These are phyloP conservation scores for Eucalyptus marginata DNA, from an alignment of 345 rosid species.

Conservation along the genomic window DNA sequence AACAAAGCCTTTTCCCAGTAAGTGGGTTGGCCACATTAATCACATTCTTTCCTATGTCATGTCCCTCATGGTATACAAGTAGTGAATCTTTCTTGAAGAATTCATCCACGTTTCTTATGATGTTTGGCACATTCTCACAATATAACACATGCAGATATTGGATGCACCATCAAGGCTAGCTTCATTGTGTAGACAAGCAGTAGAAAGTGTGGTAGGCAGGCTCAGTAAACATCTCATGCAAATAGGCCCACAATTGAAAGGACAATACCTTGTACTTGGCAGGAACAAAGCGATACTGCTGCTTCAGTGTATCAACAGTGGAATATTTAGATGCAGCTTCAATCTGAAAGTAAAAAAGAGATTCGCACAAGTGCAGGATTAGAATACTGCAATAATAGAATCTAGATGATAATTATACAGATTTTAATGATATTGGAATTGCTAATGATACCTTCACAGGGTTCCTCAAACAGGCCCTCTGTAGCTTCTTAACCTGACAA, in stretches of 20 bases:
- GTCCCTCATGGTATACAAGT: background rate
- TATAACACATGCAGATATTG: background rate
- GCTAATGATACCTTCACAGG: constrained; percentile 65
- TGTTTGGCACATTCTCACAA: background rate
- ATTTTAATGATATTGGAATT: background rate
- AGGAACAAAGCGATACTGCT: constrained; percentile 64
- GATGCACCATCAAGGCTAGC: background rate
- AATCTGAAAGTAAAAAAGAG: constrained; percentile 31
- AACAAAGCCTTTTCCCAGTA: background rate
- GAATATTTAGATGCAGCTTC: constrained; percentile 94
- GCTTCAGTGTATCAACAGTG: constrained; percentile 85
- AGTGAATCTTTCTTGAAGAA: background rate
- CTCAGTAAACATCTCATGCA: background rate
- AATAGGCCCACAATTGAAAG: background rate
- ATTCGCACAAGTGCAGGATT: background rate
- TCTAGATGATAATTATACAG: background rate
- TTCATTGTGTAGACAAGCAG: background rate
- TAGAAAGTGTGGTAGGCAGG: background rate
- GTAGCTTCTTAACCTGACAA: constrained; percentile 76
- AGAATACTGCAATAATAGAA: background rate
- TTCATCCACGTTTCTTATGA: background rate
- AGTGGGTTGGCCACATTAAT: background rate
- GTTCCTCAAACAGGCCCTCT: constrained; percentile 82
- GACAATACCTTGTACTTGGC: constrained; percentile 71
- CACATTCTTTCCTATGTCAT: background rate